These are phyloP conservation scores for Russula dissimulans DNA, from an alignment of 768 basidiomycete species.

Conservation along the genomic window DNA sequence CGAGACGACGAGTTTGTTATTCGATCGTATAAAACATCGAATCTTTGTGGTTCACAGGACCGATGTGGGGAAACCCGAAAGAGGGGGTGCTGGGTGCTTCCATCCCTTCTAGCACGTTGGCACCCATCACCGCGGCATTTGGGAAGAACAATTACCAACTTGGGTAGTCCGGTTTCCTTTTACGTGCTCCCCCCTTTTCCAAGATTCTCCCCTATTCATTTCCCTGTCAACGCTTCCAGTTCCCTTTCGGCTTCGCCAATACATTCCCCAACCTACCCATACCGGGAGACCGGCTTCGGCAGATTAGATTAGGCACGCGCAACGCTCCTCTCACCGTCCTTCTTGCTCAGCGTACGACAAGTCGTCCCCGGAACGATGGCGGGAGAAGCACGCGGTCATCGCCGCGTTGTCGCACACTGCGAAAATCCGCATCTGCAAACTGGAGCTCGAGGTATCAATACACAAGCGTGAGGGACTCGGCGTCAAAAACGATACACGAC, in stretches of 20 bases:
- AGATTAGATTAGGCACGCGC: constrained; percentile 2
- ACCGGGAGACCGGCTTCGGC: neutral
- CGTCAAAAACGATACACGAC: neutral
- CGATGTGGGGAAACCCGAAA: neutral
- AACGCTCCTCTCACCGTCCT: neutral
- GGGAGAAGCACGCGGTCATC: constrained; percentile 5
- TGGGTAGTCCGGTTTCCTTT: neutral
- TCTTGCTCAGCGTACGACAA: neutral
- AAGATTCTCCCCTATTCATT: constrained; percentile 11
- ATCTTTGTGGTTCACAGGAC: too few relatives aligned
- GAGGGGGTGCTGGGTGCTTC: neutral
- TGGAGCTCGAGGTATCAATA: neutral
- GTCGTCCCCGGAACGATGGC: neutral
- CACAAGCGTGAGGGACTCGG: neutral
- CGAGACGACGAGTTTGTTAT: neutral
- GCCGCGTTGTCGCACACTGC: neutral
- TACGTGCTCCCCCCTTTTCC: neutral
- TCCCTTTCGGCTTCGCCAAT: neutral
- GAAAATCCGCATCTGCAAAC: neutral
- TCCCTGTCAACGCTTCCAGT: constrained; percentile 2
- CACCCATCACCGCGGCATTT: neutral
- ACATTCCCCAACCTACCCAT: neutral
- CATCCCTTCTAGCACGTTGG: neutral
- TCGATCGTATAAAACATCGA: too few relatives aligned
- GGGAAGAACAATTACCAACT: constrained; percentile 2